These are phyloP conservation scores for Colletotrichum tropicale DNA, from an alignment of 2,329 filamentous ascomycete genomes.

Conservation along the genomic window DNA sequence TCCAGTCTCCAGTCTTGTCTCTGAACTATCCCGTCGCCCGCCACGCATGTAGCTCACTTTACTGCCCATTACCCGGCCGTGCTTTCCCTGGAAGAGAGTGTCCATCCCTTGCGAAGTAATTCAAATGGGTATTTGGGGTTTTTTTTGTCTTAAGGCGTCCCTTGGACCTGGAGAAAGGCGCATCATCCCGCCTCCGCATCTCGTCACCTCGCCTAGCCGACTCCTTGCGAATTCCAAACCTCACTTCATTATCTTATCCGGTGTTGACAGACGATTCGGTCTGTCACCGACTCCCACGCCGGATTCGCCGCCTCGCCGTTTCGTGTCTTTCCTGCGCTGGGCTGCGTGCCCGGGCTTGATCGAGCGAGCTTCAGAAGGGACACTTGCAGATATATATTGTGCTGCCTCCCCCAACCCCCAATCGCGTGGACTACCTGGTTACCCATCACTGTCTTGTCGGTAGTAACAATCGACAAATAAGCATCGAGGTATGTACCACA, in stretches of 20 bases:
- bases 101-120: background rate
- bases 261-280: background rate
- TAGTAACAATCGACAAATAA: slow-evolving; percentile 2
- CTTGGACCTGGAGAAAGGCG: background rate
- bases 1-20: background rate
- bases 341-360: background rate
- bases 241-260: background rate
- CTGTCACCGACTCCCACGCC: background rate
- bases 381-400: background rate
- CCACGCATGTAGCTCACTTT: background rate
- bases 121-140: background rate
- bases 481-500: slow-evolving; percentile 5
- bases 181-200: background rate
- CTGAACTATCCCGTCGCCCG: background rate
- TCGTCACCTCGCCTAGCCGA: background rate
- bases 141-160: background rate
- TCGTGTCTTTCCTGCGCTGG: background rate
- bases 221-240: background rate
- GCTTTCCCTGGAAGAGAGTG: background rate
- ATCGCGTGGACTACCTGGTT: background rate
- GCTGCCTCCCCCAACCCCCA: background rate
- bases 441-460: background rate
- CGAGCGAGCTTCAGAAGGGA: background rate
- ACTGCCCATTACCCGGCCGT: background rate
- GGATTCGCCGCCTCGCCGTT: slow-evolving; percentile 15